A percentile compares a stretch with the other conserved stretches of the same genome.
These are phyloP conservation scores for Blastocystis sp. DNA, from an alignment of 352 stramenopile species.

Conservation along the genomic window DNA sequence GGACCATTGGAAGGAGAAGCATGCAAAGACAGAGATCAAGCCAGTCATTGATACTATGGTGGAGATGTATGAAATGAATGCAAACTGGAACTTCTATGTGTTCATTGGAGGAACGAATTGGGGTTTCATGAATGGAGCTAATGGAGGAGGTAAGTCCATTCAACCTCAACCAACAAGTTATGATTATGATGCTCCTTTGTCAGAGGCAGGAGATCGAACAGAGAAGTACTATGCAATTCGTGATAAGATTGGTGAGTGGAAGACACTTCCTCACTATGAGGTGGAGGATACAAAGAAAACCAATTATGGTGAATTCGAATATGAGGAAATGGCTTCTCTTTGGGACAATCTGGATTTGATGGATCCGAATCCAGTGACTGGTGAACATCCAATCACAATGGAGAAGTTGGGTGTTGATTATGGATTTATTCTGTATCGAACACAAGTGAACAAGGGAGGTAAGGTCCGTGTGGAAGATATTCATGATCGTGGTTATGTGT, in stretches of 20 bases:
- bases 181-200: conserved; percentile 66
- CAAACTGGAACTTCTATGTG: conserved; percentile 68
- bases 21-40: conserved; percentile 30
- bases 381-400: not conserved
- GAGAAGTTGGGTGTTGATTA: conserved; percentile 63
- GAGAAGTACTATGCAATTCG: conserved; percentile 48
- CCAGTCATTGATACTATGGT: conserved; percentile 54
- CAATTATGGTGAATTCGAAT: not conserved
- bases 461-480: conserved; percentile 33
- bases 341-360: not conserved
- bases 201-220: conserved; percentile 54
- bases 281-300: conserved; percentile 25
- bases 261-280: not conserved
- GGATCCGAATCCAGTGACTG: not conserved
- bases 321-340: not conserved
- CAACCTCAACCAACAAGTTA: conserved; percentile 65
- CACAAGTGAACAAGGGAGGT: not conserved
- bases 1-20: conserved; percentile 65
- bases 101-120: conserved; percentile 68
- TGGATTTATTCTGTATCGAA: conserved; percentile 63
- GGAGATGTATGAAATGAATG: conserved; percentile 61
- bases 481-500: conserved; percentile 62
- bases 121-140: conserved; percentile 66
- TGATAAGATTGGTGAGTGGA: conserved; percentile 28
- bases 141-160: conserved; percentile 51